Evolutionary conservation across 106 monocot genomes (phyloP).

Genomic region (Cymbidium sinense): DNA sequence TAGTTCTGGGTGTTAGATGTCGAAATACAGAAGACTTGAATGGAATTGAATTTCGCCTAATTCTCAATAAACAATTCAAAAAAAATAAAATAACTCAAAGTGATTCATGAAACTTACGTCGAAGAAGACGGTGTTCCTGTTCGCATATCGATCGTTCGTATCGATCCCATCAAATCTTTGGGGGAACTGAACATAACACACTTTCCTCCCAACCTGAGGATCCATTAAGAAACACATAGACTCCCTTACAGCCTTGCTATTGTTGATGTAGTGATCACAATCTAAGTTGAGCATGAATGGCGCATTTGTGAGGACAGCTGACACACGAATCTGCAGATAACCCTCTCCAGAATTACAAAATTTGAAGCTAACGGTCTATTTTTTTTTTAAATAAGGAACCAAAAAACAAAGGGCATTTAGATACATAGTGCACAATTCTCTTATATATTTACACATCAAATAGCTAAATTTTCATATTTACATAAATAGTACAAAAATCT

Average conservation of each 20-base stretch:
- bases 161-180: constrained; percentile 97
- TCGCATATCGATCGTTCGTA: constrained; percentile 79
- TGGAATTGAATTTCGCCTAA: not conserved
- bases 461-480: too few relatives aligned
- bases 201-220: constrained; percentile 74
- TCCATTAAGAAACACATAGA: constrained; percentile 99
- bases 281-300: constrained; percentile 97
- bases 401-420: too few relatives aligned
- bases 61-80: not conserved
- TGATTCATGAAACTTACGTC: constrained; percentile 40
- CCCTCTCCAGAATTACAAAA: not conserved
- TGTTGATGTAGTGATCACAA: constrained; percentile 93
- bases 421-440: too few relatives aligned
- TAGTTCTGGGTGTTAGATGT: too few relatives aligned
- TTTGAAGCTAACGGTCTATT: not conserved
- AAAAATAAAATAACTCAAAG: not conserved
- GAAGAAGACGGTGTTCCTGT: constrained; percentile 95
- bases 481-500: too few relatives aligned
- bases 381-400: not conserved
- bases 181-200: constrained; percentile 93
- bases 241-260: constrained; percentile 91
- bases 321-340: constrained; percentile 71
- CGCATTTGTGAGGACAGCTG: constrained; percentile 93
- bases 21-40: too few relatives aligned
- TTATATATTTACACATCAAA: too few relatives aligned